phyloP scores from a whole-genome alignment of 306 rosid genomes.

The Sindora glabra region DNA sequence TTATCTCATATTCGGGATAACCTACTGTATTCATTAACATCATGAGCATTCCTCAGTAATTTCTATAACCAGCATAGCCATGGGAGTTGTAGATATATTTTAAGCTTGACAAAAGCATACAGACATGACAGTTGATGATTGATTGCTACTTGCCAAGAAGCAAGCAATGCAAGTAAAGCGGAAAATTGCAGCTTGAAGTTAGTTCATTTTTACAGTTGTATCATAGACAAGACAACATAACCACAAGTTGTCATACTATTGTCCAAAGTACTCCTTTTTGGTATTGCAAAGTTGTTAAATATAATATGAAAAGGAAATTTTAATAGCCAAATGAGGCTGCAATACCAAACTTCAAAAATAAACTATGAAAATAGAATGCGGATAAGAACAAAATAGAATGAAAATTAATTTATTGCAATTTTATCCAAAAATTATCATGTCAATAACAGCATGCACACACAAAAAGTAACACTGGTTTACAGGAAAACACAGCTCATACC shows the following conservation, averaged over 20 bases:
- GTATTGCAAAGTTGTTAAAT: background rate
- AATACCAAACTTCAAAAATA: too few relatives aligned
- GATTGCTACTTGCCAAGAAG: background rate
- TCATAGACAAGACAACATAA: background rate
- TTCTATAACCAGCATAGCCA: slow-evolving; percentile 2
- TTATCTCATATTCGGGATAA: slow-evolving; percentile 1
- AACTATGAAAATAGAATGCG: too few relatives aligned
- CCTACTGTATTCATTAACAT: background rate
- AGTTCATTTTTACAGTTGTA: background rate
- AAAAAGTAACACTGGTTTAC: too few relatives aligned
- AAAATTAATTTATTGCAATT: too few relatives aligned
- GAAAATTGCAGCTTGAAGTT: background rate
- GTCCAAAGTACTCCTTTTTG: background rate
- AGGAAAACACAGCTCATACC: too few relatives aligned
- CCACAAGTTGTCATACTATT: background rate
- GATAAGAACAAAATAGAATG: too few relatives aligned
- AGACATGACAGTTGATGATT: too few relatives aligned
- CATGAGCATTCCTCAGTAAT: background rate
- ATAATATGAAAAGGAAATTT: too few relatives aligned
- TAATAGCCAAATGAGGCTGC: too few relatives aligned
- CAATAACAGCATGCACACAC: too few relatives aligned
- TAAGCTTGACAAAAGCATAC: background rate
- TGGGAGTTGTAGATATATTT: background rate
- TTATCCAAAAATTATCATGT: too few relatives aligned
- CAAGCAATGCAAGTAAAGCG: background rate